Evolutionary conservation across 768 basidiomycete species (phyloP).

Genomic region (Lactarius hatsudake): DNA sequence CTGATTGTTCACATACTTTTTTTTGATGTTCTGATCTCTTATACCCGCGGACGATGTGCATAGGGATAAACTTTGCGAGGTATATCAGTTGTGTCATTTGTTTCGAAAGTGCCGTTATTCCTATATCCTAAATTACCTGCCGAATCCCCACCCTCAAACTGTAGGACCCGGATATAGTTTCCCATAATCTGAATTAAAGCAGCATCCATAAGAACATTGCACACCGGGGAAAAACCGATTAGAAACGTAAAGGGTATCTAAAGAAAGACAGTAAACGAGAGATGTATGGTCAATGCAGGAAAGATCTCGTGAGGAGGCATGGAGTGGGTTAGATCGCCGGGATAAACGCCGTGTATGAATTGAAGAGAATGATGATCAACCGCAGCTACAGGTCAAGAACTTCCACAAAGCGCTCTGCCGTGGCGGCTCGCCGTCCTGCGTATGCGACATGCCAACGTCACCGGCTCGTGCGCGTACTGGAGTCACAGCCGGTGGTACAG

Average conservation of each 20-base stretch:
- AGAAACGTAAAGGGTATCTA: constrained; percentile 22
- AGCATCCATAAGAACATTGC: constrained; percentile 18
- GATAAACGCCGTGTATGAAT: constrained; percentile 20
- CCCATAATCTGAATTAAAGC: constrained; percentile 17
- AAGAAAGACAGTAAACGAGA: constrained; percentile 15
- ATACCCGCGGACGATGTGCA: too few species aligned
- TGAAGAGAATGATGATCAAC: constrained; percentile 32
- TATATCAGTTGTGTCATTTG: neutral
- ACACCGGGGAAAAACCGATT: constrained; percentile 20
- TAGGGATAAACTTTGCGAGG: neutral
- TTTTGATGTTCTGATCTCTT: too few species aligned
- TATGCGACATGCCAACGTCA: constrained; percentile 62
- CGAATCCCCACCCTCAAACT: constrained; percentile 3
- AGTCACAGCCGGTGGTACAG: constrained; percentile 70
- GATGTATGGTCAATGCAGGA: neutral
- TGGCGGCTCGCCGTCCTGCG: constrained; percentile 54
- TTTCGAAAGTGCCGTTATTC: neutral
- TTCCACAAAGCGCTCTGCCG: constrained; percentile 55
- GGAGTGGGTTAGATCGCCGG: constrained; percentile 18
- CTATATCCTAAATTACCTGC: neutral
- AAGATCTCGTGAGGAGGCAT: constrained; percentile 10
- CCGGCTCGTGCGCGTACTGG: constrained; percentile 68
- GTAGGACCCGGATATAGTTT: constrained; percentile 1
- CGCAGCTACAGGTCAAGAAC: constrained; percentile 79
- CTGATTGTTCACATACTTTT: neutral